A percentile compares a stretch with the other conserved stretches of the same genome.
Evolutionary conservation across 2,329 filamentous ascomycete species (phyloP).

Genomic region (Xylariaceae sp.): DNA sequence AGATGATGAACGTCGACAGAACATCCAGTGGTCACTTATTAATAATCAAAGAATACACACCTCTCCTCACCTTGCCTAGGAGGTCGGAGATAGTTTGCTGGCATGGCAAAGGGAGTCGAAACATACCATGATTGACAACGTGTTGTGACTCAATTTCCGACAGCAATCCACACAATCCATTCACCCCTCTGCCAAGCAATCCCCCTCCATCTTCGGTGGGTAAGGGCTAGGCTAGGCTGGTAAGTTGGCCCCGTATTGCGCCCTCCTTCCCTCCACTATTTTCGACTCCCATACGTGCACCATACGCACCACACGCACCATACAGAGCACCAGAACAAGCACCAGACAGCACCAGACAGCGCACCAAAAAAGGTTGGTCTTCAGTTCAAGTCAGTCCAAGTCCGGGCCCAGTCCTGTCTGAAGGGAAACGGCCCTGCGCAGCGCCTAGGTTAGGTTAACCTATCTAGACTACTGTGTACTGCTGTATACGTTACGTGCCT

Average conservation of each 20-base stretch:
- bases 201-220: constrained; percentile 15
- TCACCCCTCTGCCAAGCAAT: neutral
- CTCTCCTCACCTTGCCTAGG: no score
- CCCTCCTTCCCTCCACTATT: constrained; percentile 17
- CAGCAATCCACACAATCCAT: neutral
- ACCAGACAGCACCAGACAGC: no score
- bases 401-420: constrained; percentile 7
- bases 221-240: constrained; percentile 16
- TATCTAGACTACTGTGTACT: no score
- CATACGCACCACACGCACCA: constrained; percentile 5
- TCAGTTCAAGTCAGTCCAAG: no score
- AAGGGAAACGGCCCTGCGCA: constrained; percentile 9
- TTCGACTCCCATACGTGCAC: constrained; percentile 8
- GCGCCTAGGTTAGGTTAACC: constrained; percentile 5
- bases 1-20: no score
- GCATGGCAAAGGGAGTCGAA: no score
- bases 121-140: neutral
- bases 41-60: no score
- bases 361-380: neutral
- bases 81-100: no score
- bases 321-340: neutral
- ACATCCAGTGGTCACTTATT: no score
- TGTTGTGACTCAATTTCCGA: neutral
- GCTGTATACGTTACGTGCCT: no score
- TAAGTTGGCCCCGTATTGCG: constrained; percentile 15